These are phyloP conservation scores for Trichosporon sp. DNA, from an alignment of 1,284 basidiomycete species.

Conservation along the genomic window DNA sequence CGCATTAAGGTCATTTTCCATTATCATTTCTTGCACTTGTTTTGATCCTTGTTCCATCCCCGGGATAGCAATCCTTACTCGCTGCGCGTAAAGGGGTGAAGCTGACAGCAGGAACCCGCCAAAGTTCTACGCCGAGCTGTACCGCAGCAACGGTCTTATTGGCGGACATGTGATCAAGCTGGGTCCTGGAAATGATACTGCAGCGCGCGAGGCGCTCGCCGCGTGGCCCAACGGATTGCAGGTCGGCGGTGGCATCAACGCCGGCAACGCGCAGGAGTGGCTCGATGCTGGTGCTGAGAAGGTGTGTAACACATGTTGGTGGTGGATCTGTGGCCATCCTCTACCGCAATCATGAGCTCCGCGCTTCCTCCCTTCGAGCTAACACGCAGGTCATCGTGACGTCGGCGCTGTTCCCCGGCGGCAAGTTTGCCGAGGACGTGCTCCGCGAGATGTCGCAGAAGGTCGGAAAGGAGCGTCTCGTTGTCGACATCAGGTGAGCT, in stretches of 20 bases:
- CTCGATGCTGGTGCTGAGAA: conserved; percentile 87
- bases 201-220: conserved; percentile 76
- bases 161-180: conserved; percentile 98
- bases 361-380: neutral
- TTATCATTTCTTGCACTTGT: too few relatives aligned
- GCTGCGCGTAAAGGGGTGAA: too few relatives aligned
- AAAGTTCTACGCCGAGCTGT: conserved; percentile 77
- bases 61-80: too few relatives aligned
- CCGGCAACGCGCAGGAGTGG: conserved; percentile 81
- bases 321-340: neutral
- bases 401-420: conserved; percentile 86
- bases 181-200: conserved; percentile 80
- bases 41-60: too few relatives aligned
- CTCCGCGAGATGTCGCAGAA: conserved; percentile 67
- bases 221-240: conserved; percentile 88
- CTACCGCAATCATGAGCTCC: too few relatives aligned
- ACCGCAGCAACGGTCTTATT: conserved; percentile 67
- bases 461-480: conserved; percentile 83
- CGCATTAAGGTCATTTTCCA: too few relatives aligned
- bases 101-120: conserved; percentile 69
- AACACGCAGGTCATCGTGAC: conserved; percentile 84
- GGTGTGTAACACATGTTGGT: conserved; percentile 58
- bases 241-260: conserved; percentile 89
- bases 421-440: conserved; percentile 74
- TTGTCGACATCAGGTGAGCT: conserved; percentile 87